Conservation (phyloP, 2,329 filamentous ascomycete genomes). For the Fusarium xyrophilum region DNA sequence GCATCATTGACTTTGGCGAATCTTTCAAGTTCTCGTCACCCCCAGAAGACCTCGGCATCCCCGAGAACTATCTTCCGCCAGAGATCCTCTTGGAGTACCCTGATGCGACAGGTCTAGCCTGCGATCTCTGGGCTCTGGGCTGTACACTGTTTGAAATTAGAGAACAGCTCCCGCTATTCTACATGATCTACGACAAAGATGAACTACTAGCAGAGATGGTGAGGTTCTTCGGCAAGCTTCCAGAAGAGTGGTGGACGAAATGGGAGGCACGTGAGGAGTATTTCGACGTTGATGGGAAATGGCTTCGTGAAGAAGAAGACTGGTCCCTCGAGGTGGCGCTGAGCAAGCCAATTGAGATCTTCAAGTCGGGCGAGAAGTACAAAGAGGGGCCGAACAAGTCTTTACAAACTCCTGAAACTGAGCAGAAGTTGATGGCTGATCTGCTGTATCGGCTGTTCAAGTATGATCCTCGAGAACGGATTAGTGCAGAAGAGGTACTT, state of each 20-base stretch:
- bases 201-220: constrained; percentile 42
- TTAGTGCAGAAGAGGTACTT: constrained; percentile 19
- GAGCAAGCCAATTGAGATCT: neutral
- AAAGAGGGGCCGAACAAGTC: neutral
- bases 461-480: constrained; percentile 30
- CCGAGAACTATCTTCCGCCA: constrained; percentile 41
- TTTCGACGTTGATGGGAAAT: constrained; percentile 32
- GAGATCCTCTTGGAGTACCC: constrained; percentile 39
- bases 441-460: constrained; percentile 34
- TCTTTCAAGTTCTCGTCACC: constrained; percentile 22
- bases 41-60: constrained; percentile 39
- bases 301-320: neutral
- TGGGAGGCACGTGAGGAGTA: constrained; percentile 38
- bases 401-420: constrained; percentile 9
- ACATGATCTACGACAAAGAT: constrained; percentile 41
- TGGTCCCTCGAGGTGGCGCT: constrained; percentile 13
- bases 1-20: constrained; percentile 39
- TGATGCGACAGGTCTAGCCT: constrained; percentile 16
- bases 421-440: constrained; percentile 38
- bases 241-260: constrained; percentile 42
- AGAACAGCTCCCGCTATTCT: constrained; percentile 40
- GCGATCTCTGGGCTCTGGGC: constrained; percentile 46
- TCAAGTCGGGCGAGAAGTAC: neutral
- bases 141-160: constrained; percentile 47
- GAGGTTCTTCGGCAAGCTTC: constrained; percentile 43